These are phyloP conservation scores for Termitomyces sp. DNA, from an alignment of 768 basidiomycete species.

Conservation along the genomic window DNA sequence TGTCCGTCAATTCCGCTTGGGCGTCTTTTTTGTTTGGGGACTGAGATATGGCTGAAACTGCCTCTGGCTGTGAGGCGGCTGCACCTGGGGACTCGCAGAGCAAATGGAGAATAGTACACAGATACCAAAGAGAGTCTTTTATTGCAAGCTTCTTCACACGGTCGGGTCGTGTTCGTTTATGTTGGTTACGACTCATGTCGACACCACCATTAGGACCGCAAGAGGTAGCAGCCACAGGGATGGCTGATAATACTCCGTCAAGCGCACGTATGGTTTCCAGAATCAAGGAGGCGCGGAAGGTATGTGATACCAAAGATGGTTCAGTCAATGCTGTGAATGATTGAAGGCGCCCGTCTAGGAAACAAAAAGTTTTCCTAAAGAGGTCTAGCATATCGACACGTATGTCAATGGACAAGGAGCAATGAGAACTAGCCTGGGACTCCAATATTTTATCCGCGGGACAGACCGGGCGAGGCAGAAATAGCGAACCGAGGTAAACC, in stretches of 20 bases:
- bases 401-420: constrained; percentile 17
- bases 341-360: constrained; percentile 11
- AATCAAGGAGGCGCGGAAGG: constrained; percentile 26
- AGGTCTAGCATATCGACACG: constrained; percentile 24
- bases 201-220: not conserved
- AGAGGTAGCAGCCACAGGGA: not conserved
- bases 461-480: constrained; percentile 6
- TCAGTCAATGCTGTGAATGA: constrained; percentile 2
- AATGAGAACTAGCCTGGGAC: constrained; percentile 5
- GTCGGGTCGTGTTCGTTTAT: constrained; percentile 7
- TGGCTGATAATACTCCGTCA: constrained; percentile 22
- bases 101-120: constrained; percentile 42
- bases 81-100: constrained; percentile 14
- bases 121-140: constrained; percentile 52
- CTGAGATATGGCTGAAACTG: not conserved
- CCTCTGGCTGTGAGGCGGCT: not conserved
- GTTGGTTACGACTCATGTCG: not conserved
- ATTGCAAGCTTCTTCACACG: constrained; percentile 37
- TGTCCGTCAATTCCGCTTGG: not conserved
- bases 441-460: constrained; percentile 1
- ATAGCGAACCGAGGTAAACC: constrained; percentile 11
- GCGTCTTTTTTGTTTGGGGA: not conserved
- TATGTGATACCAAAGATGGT: constrained; percentile 15
- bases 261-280: constrained; percentile 37
- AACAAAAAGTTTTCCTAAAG: constrained; percentile 20